Conservation (phyloP, 2,329 filamentous ascomycete species). For the Aspergillus hiratsukae region DNA sequence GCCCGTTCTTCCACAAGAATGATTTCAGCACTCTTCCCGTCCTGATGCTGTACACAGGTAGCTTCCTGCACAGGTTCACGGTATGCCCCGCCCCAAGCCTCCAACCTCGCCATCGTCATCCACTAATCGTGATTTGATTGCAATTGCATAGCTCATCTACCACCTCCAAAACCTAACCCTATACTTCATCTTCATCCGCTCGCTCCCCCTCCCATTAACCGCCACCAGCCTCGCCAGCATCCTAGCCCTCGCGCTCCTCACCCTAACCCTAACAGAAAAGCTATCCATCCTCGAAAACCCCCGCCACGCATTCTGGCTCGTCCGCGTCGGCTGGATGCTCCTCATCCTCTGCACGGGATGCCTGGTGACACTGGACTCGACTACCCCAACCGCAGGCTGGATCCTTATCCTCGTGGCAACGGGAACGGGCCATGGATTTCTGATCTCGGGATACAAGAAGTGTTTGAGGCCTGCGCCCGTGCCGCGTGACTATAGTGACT, state of each 20-base stretch:
- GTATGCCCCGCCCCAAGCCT: conserved; percentile 24
- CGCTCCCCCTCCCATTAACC: conserved; percentile 28
- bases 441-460: conserved; percentile 39
- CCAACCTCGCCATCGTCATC: no score
- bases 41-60: conserved; percentile 37
- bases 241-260: conserved; percentile 23
- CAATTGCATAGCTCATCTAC: conserved; percentile 32
- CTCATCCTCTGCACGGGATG: conserved; percentile 35
- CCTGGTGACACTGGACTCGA: conserved; percentile 31
- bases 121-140: background rate
- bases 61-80: conserved; percentile 41
- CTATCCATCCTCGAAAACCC: conserved; percentile 7
- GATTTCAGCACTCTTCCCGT: conserved; percentile 36
- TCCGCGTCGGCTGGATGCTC: conserved; percentile 41
- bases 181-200: conserved; percentile 37
- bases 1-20: conserved; percentile 35
- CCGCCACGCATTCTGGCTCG: conserved; percentile 34
- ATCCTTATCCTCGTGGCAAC: conserved; percentile 34
- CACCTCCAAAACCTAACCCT: conserved; percentile 42
- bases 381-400: conserved; percentile 33
- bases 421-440: conserved; percentile 42
- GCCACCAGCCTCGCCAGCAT: conserved; percentile 39
- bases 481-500: background rate
- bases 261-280: conserved; percentile 18
- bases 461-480: conserved; percentile 35